Evolutionary conservation across 371 early-diverging fungal species (phyloP), one percentile per base, ranked within the genome.

Genomic region (Mucor plumbeus): DNA sequence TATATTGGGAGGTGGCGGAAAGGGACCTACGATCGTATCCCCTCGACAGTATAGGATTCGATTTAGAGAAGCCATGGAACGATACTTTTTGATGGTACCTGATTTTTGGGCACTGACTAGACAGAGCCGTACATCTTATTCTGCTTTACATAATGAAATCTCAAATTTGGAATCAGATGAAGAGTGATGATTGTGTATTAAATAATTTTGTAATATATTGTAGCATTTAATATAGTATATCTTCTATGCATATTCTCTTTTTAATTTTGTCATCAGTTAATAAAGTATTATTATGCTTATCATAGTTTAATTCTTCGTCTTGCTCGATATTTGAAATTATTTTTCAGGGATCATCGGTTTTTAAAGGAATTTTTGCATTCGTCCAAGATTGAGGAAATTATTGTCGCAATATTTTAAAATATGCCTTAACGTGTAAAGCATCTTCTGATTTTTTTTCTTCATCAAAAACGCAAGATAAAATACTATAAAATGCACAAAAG

Each of bases 11-110:
- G 92, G 93, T 5, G 93, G 93, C 8, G 92, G 93, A 36, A 90
- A 90, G 59, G 92, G 91, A 40, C 98, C 97, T 0, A 99, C 99
- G 5, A 97, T 99, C 74, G 92, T 97, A 19, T 93, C 96, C 8
- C 99, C 99, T 6, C 82, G 89, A 21, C 94, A 94, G 73, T 99
- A 99, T 73, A 91, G 95, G 61, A 90, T 88, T 35, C 87, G 99
- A 56, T 99, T 99, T 82, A 80, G 96, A 39, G 88, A 91, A 44
- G 94, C 96, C 10, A 97, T 99, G 96, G 95, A 94, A 44, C 78
- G 86, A 38, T 96, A 95, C 70, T 96, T 96, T 68, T 71, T 94
- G 35, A 87, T 90, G 85, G 90, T 92, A 0, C 92, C 91, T 47
- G 92, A 91, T 69, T 87, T 77, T 35, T 90, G 84, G 85, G 79